Evolutionary conservation across 257 asterid species (phyloP).

Genomic region (Petunia secreta): DNA sequence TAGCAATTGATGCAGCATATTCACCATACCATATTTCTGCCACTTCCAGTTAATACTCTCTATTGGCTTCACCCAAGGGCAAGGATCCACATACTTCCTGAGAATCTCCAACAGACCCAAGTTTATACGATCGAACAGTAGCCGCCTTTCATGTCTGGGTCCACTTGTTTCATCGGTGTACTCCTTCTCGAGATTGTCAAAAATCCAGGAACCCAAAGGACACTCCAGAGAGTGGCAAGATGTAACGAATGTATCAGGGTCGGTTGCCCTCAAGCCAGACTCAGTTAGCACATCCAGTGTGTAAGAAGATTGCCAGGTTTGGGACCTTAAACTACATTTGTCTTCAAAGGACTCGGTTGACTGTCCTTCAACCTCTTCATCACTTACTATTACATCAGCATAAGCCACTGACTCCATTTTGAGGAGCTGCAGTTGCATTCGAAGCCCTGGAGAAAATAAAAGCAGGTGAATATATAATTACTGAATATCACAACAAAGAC

Average conservation of each 20-base stretch:
- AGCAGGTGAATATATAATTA: neutral
- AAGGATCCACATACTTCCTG: slow-evolving; percentile 41
- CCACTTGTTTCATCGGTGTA: slow-evolving; percentile 37
- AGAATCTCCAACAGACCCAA: slow-evolving; percentile 50
- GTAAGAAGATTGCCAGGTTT: slow-evolving; percentile 65
- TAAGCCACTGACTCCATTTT: slow-evolving; percentile 69
- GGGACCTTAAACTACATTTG: slow-evolving; percentile 31
- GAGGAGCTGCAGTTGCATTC: slow-evolving; percentile 86
- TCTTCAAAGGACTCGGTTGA: slow-evolving; percentile 42
- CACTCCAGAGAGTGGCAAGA: slow-evolving; percentile 59
- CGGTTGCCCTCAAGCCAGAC: slow-evolving; percentile 59
- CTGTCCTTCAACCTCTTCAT: slow-evolving; percentile 46
- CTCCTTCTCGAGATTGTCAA: slow-evolving; percentile 65
- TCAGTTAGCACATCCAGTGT: slow-evolving; percentile 51
- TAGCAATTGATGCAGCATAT: slow-evolving; percentile 48
- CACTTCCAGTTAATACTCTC: slow-evolving; percentile 31
- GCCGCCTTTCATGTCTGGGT: slow-evolving; percentile 57
- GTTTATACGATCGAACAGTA: slow-evolving; percentile 70
- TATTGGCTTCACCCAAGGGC: slow-evolving; percentile 63
- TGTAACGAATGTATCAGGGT: slow-evolving; percentile 41
- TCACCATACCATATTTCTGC: slow-evolving; percentile 45
- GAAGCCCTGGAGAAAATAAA: slow-evolving; percentile 48
- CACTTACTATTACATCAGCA: slow-evolving; percentile 42
- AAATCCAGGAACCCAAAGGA: slow-evolving; percentile 68
- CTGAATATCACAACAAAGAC: neutral